Percentiles rank a stretch among this genome's conserved stretches.
These are phyloP conservation scores for Cladosporium sp. DNA, from an alignment of 2,329 filamentous ascomycete species.

Conservation along the genomic window DNA sequence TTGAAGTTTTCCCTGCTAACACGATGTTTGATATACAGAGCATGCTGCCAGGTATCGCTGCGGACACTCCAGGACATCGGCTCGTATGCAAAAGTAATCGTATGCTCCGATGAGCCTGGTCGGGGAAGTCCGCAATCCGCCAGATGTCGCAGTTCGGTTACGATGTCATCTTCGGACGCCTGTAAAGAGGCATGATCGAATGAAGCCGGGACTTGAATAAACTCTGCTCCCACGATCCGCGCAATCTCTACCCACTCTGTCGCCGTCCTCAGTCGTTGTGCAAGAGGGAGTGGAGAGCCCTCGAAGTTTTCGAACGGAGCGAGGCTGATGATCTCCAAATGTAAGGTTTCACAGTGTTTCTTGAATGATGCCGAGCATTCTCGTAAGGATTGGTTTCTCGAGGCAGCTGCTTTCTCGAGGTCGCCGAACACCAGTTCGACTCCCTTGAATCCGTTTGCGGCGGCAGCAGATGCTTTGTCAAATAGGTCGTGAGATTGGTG, in stretches of 20 bases:
- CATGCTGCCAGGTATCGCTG: no score
- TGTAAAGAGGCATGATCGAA: conserved; percentile 22
- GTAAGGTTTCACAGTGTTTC: conserved; percentile 14
- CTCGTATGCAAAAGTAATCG: no score
- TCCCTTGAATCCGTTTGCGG: background rate
- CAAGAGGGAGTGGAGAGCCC: conserved; percentile 27
- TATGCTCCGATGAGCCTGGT: no score
- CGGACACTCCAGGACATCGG: no score
- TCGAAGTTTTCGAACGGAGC: conserved; percentile 38
- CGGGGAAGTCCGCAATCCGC: no score
- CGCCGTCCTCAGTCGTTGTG: conserved; percentile 27
- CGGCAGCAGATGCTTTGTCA: conserved; percentile 1
- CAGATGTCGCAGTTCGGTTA: no score
- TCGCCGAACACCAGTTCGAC: background rate
- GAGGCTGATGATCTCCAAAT: conserved; percentile 32
- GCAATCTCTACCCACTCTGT: conserved; percentile 31
- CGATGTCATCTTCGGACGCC: no score
- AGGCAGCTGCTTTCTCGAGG: background rate
- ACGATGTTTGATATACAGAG: no score
- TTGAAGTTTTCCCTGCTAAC: no score
- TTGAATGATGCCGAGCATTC: background rate
- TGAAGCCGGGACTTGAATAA: conserved; percentile 33
- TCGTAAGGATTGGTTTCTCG: background rate
- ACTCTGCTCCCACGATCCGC: conserved; percentile 23
- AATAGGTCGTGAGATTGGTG: conserved; percentile 3